phyloP scores from a whole-genome alignment of 2,329 filamentous ascomycete genomes.

The Ceratocystis papillata region DNA sequence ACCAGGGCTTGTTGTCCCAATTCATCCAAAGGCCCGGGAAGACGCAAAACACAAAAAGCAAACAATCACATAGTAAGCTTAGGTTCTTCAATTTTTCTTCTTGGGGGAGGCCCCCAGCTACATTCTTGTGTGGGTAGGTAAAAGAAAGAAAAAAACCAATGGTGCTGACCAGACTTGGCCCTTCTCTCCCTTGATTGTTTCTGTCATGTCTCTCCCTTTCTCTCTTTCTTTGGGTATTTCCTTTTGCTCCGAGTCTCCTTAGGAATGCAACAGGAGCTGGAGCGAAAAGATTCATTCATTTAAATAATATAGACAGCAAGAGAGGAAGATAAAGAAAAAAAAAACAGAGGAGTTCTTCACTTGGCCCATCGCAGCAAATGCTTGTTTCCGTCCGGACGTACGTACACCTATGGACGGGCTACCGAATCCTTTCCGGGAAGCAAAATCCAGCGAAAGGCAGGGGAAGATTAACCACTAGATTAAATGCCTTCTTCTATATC shows the following conservation, averaged over 20 bases:
- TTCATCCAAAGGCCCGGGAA: neutral
- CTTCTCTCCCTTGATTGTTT: conserved; percentile 3
- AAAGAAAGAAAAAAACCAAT: neutral
- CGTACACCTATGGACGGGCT: neutral
- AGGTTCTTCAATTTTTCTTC: neutral
- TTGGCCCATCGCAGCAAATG: neutral
- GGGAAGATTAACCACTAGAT: neutral
- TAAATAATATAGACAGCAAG: too few relatives aligned
- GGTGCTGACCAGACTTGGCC: neutral
- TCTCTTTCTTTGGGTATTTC: neutral
- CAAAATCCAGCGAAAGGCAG: neutral
- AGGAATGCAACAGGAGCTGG: neutral
- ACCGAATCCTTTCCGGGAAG: neutral
- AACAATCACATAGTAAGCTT: neutral
- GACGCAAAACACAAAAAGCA: neutral
- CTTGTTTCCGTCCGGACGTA: conserved; percentile 1
- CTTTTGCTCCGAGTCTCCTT: neutral
- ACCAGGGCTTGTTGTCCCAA: neutral
- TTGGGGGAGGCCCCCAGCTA: too few relatives aligned
- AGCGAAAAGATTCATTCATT: neutral
- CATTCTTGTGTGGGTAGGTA: neutral
- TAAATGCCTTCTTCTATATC: neutral
- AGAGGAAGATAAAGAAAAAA: too few relatives aligned
- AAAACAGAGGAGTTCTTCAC: neutral
- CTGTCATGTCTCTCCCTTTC: neutral